Evolutionary conservation across 176 grass and related monocot genomes (phyloP), one percentile per base, ranked within the genome.

Genomic region (Aegilops longissima): DNA sequence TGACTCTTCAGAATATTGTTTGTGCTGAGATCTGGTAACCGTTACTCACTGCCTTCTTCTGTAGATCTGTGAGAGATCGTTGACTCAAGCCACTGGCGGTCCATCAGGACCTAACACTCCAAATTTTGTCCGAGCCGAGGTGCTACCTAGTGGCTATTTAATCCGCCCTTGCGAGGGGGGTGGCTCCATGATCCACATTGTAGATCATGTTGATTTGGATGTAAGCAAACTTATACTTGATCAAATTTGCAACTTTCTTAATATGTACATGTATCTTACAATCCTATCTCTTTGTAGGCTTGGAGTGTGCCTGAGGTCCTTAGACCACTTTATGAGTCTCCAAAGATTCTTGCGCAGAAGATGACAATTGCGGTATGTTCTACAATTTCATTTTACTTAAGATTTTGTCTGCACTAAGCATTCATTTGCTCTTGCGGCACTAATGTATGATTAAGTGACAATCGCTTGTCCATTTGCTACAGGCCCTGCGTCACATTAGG

Each of bases 151-250:
- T 85, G 97, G 97, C 16, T 99, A 94, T 86, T 81, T 99, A 33
- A 99, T 99, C 83, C 88, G 94, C 24, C 97, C 97, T 30, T 97
- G 97, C n/a, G 97, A 99, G 80, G 97, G 97, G 44, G 97, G 97
- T 72, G 97, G 97, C 30, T 99, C 97, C 12, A 97, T 99, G 94
- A 99, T 99, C 85, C 94, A 97, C 90, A 99, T 99, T 93, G 97
- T 97, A 25, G 97, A 99, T 92, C 97, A 99, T 89, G 81, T 99
- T 68, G 97, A 99, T 86, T 87, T 99, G 81, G 92, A 99, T 93
- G 97, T 99, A 80, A 97, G 94, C 80, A 38, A 44, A 44, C 3
- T 44, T 44, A 44, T 11, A 44, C 40, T 44, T 44, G 29, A 83
- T 51, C 56, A 67, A 4, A 54, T 73, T 9, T 86, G 9, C 21